Evolutionary conservation across 331 rosid species (phyloP).

Genomic region (Spiraea crenata): DNA sequence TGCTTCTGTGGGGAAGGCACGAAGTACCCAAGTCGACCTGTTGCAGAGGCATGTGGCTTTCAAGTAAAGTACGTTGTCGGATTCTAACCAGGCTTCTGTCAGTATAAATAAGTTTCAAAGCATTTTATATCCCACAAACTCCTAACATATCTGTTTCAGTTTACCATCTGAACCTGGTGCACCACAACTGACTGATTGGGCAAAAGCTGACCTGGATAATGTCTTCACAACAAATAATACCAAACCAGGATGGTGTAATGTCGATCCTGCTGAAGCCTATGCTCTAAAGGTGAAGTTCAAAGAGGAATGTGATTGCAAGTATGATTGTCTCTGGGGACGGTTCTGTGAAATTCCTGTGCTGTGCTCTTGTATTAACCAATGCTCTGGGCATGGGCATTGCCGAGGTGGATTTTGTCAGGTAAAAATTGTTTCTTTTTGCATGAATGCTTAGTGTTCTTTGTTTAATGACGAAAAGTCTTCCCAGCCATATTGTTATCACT

Average conservation of each 20-base stretch:
- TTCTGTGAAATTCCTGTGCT: conserved; percentile 78
- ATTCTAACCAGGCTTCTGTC: conserved; percentile 19
- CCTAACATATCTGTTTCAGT: conserved; percentile 44
- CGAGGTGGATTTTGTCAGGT: conserved; percentile 96
- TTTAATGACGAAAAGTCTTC: conserved; percentile 15
- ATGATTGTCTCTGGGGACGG: conserved; percentile 68
- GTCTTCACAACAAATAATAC: conserved; percentile 71
- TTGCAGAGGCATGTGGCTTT: conserved; percentile 86
- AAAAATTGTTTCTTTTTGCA: conserved; percentile 7
- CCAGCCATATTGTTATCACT: conserved; percentile 16
- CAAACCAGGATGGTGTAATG: conserved; percentile 91
- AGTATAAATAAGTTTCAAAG: conserved; percentile 10
- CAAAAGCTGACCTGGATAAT: conserved; percentile 63
- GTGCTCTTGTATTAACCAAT: conserved; percentile 84
- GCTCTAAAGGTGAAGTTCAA: conserved; percentile 66
- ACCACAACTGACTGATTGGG: conserved; percentile 60
- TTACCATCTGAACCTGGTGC: conserved; percentile 64
- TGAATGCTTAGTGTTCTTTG: conserved; percentile 11
- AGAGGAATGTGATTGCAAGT: conserved; percentile 87
- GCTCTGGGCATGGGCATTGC: conserved; percentile 83
- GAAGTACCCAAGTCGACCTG: conserved; percentile 83
- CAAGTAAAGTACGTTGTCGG: conserved; percentile 55
- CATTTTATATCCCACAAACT: conserved; percentile 16
- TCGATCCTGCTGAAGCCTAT: conserved; percentile 82
- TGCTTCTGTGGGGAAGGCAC: conserved; percentile 98